Evolutionary conservation across 257 asterid genomes (phyloP), one percentile per base, ranked within the genome.

Genomic region (Cinchona pubescens): DNA sequence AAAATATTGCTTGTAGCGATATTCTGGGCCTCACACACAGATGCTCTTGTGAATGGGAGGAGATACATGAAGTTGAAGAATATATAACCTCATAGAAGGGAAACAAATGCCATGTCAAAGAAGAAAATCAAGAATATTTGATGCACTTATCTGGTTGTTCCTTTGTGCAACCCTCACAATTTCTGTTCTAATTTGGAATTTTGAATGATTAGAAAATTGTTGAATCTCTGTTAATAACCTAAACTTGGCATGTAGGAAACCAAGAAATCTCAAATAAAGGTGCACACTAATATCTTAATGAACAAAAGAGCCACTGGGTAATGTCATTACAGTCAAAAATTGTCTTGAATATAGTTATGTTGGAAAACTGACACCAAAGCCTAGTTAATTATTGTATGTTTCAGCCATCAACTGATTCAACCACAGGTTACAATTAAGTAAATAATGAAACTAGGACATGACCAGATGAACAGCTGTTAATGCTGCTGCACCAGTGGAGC

Each of bases 51-150:
- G 43, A 1, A 61, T 25, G 5, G 30, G 15, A 67, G 43, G 23
- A 51, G 18, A 19, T 23, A 34, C 58, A 13, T 72, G 68, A 40
- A 58, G 13, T 27, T n/a, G 16, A 1, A 37, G 35, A 25, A 46
- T 3, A 29, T 25, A 59, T 30, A 49, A 9, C 21, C 25, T 35
- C 3, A n/a, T 25, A 16, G 25, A 2, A 38, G 12, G 2, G 62
- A 43, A 45, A 1, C 34, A 43, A 51, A 35, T 30, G 7, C 40
- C 2, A 0, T 42, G 8, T 46, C 27, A 43, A 71, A 19, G 37
- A 74, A 43, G 34, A 61, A 74, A 66, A 13, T 30, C 27, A 25
- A 29, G 75, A 51, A 23, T 49, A 45, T 70, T 18, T 69, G 75
- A 32, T 49, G 30, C 66, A 37, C 25, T 71, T 53, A 23, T 23